Evolutionary conservation across 352 stramenopile species (phyloP).

Genomic region (Pythium grandisporangium): DNA sequence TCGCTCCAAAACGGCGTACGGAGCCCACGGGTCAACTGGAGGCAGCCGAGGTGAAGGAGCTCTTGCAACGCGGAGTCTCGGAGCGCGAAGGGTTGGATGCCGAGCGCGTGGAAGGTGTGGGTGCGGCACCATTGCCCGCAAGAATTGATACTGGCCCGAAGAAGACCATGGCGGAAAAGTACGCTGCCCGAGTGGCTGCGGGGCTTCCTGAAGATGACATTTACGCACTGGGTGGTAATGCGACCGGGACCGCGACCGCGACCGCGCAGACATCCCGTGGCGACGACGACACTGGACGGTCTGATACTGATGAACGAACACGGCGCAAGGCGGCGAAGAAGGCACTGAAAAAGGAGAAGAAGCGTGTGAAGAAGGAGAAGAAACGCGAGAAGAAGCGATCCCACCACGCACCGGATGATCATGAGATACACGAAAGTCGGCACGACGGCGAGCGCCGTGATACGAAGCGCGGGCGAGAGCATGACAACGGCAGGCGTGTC

Average conservation of each 20-base stretch:
- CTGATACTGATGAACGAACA: conserved; percentile 23
- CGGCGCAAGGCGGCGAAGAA: conserved; percentile 47
- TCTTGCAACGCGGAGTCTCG: conserved; percentile 69
- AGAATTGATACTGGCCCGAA: conserved; percentile 39
- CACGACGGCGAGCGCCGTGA: no score
- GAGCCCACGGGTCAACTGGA: conserved; percentile 44
- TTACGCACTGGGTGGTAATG: conserved; percentile 47
- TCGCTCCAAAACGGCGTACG: conserved; percentile 42
- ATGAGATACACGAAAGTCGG: no score
- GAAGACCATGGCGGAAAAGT: conserved; percentile 62
- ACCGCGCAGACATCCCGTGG: no score
- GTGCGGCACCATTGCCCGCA: conserved; percentile 44
- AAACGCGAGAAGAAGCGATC: conserved; percentile 39
- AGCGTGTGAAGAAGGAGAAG: conserved; percentile 56
- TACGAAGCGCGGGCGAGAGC: no score
- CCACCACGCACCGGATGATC: neutral
- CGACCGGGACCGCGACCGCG: neutral
- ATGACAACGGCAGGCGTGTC: no score
- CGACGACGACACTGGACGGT: conserved; percentile 14
- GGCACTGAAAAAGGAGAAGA: conserved; percentile 47
- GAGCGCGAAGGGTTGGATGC: conserved; percentile 56
- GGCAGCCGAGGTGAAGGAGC: conserved; percentile 75
- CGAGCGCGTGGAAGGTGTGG: conserved; percentile 82
- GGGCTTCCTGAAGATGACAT: conserved; percentile 38
- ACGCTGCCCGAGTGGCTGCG: conserved; percentile 48